These are phyloP conservation scores for Neoscytalidium dimidiatum DNA, from an alignment of 2,329 filamentous ascomycete species.

Conservation along the genomic window DNA sequence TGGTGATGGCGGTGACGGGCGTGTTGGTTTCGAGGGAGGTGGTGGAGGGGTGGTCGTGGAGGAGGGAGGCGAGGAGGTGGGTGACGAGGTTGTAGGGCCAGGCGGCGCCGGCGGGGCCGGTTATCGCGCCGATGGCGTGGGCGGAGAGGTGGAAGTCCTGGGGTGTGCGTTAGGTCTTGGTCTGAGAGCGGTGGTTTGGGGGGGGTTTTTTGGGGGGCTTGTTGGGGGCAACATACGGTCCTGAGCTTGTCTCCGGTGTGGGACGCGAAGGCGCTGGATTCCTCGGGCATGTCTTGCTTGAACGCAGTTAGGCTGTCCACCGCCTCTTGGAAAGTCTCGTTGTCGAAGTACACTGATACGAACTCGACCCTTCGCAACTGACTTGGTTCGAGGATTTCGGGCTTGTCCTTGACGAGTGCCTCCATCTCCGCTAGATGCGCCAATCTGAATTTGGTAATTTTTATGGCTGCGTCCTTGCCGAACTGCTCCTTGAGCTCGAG, in stretches of 20 bases:
- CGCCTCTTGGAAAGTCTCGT: neutral
- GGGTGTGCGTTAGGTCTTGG: neutral
- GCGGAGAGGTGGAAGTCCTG: neutral
- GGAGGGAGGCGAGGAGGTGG: neutral
- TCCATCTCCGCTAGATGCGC: neutral
- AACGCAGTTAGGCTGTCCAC: neutral
- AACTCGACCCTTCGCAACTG: neutral
- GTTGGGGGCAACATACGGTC: neutral
- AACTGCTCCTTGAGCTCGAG: neutral
- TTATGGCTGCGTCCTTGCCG: neutral
- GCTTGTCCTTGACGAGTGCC: neutral
- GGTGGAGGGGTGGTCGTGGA: neutral
- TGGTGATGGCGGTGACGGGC: slow-evolving; percentile 33
- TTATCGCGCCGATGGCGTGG: slow-evolving; percentile 25
- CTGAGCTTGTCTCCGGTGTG: neutral
- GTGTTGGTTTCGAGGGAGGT: slow-evolving; percentile 46
- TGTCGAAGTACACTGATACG: neutral
- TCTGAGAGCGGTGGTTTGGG: neutral
- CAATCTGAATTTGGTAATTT: neutral
- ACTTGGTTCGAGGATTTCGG: neutral
- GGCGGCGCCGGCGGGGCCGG: slow-evolving; percentile 32
- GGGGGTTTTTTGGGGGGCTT: neutral
- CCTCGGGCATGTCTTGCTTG: neutral
- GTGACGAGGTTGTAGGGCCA: slow-evolving; percentile 24
- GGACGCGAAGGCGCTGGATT: neutral